Base-by-base conservation (phyloP, 208 protist species). In the Leishmania turanica region DNA sequence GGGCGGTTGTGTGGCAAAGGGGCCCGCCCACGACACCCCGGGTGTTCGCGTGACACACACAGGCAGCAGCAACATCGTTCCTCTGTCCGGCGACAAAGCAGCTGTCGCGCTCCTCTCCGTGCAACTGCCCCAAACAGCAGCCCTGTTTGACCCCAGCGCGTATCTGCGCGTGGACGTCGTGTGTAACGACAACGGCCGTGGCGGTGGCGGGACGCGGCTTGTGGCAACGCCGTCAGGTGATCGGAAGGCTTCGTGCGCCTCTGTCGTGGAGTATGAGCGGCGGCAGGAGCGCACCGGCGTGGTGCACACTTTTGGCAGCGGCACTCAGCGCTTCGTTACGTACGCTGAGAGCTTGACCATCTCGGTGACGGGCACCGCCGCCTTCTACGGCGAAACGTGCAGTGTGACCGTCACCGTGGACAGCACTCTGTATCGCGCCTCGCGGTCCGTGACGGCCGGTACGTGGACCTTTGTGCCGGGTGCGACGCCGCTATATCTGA, bases 321-420 rank as follows among this genome's bases (percentile, higher is more conserved):
- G 54, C 27, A 34, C 40, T 54, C 79, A 78, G 70, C 80, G 42
- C 79, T 80, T 81, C 54, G 69, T 80, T n/a, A 87, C 84, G 34
- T 87, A 87, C 75, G 78, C 84, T 0, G 75, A 82, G 47, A 84
- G 37, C 62, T 65, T 87, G 74, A 81, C 60, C 31, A 62, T 87
- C 65, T 66, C 75, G 42, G 84, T 62, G 13, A 78, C 78, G 3
- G 75, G 75, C 53, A 87, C 42, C 31, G 75, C 79, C 31, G 78
- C 79, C 49, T 83, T 87, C 47, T 77, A 81, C 24, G 79, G 84
- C 40, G 84, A 87, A 70, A 87, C 75, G 66, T 87, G 84, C 49
- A 34, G n/a, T 4, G 17, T 87, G 53, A 78, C 62, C 27, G 84
- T 83, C 15, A 75, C 19, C 40, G 76, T 83, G 40, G 75, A 56